A percentile compares a stretch with the other conserved stretches of the same genome.
phyloP scores from a whole-genome alignment of 371 early-diverging fungal species.

The Rhizoclosmatium hyalinum region DNA sequence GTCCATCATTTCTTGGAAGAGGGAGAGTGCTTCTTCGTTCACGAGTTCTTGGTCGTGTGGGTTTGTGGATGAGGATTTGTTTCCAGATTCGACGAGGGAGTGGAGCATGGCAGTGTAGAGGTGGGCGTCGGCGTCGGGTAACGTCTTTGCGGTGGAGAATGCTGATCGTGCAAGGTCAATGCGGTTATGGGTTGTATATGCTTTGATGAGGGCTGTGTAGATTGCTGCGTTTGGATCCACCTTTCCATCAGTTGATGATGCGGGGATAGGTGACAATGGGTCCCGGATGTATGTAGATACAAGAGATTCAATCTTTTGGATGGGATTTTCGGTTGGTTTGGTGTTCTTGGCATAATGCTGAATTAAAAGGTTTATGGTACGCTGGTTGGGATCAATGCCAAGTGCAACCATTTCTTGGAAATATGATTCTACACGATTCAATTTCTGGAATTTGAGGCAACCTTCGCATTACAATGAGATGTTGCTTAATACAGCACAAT shows the following conservation, averaged over 20 bases:
- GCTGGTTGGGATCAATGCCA: slow-evolving; percentile 31
- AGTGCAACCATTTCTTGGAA: slow-evolving; percentile 31
- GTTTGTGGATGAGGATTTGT: slow-evolving; percentile 15
- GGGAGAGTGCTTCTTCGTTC: background rate
- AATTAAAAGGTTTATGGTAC: slow-evolving; percentile 27
- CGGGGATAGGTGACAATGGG: background rate
- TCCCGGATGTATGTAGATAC: background rate
- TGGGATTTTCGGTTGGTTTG: background rate
- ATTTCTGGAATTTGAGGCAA: slow-evolving; percentile 10
- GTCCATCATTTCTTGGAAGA: slow-evolving; percentile 27
- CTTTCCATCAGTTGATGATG: background rate
- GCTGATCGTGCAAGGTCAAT: slow-evolving; percentile 20
- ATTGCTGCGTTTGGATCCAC: slow-evolving; percentile 29
- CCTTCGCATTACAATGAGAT: background rate
- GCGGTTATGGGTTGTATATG: background rate
- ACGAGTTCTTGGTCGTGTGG: slow-evolving; percentile 10
- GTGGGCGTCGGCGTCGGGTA: slow-evolving; percentile 16
- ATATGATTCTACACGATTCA: slow-evolving; percentile 24
- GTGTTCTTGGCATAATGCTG: slow-evolving; percentile 1
- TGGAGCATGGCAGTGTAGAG: slow-evolving; percentile 23
- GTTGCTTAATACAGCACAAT: background rate
- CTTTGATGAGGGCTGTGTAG: slow-evolving; percentile 30
- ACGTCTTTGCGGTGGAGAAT: slow-evolving; percentile 2
- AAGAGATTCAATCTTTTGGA: slow-evolving; percentile 1
- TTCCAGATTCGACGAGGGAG: slow-evolving; percentile 16